Evolutionary conservation across 352 stramenopile species (phyloP).

Genomic region (Globisporangium paroecandrum): DNA sequence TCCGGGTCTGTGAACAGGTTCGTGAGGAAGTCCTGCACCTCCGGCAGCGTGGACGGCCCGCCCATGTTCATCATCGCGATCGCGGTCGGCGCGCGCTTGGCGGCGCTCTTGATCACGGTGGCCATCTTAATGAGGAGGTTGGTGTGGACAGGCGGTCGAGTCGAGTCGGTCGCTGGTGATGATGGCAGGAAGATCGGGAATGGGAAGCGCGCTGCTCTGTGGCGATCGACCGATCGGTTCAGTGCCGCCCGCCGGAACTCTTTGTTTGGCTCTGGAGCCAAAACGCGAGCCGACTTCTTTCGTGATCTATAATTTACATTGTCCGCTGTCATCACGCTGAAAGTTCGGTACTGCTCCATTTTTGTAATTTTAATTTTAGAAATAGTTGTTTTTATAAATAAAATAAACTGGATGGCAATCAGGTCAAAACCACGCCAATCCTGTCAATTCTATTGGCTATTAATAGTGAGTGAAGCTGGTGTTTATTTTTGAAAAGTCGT

Average conservation of each 20-base stretch:
- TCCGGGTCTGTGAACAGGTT: conserved; percentile 99
- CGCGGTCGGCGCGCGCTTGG: conserved; percentile 46
- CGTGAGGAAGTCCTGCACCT: conserved; percentile 97
- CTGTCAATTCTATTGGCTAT: no score
- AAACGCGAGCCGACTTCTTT: neutral
- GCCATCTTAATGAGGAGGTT: neutral
- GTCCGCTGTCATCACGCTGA: no score
- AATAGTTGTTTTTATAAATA: no score
- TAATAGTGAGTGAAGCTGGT: no score
- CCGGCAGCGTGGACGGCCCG: conserved; percentile 90
- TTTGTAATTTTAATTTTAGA: no score
- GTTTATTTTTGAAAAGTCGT: no score
- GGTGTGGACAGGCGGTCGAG: neutral
- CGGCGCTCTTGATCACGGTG: conserved; percentile 32
- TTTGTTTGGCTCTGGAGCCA: neutral
- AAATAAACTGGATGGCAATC: no score
- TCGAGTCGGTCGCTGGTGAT: neutral
- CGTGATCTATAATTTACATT: no score
- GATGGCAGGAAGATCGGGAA: neutral
- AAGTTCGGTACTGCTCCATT: neutral
- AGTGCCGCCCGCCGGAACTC: neutral
- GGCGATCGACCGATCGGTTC: neutral
- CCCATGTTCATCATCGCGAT: conserved; percentile 97
- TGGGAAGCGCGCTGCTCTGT: neutral
- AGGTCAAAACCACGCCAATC: no score